Evolutionary conservation across 129 eudicot genomes (phyloP).

Genomic region (carrot (Daucus carota)): DH1_v3.0 NC_030389.2:37705501-37706000

Average conservation of each 20-base stretch:
- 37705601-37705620: neutral
- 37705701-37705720: constrained; percentile 2
- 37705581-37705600: neutral
- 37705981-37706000: too few relatives aligned
- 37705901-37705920: too few relatives aligned
- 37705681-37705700: neutral
- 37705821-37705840: neutral
- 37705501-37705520: neutral
- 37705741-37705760: constrained; percentile 7
- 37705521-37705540: constrained; percentile 2
- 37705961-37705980: too few relatives aligned
- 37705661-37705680: neutral
- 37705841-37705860: neutral
- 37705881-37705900: too few relatives aligned
- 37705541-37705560: neutral
- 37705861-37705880: too few relatives aligned
- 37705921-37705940: too few relatives aligned
- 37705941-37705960: too few relatives aligned
- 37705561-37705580: neutral
- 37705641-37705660: neutral
- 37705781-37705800: neutral
- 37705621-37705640: neutral
- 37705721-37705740: constrained; percentile 6
- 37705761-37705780: neutral
- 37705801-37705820: neutral